Evolutionary conservation across 495 filamentous ascomycete genomes (phyloP), one percentile per base, ranked within the genome.

Genomic region (Penicillium ochrochloron): DNA sequence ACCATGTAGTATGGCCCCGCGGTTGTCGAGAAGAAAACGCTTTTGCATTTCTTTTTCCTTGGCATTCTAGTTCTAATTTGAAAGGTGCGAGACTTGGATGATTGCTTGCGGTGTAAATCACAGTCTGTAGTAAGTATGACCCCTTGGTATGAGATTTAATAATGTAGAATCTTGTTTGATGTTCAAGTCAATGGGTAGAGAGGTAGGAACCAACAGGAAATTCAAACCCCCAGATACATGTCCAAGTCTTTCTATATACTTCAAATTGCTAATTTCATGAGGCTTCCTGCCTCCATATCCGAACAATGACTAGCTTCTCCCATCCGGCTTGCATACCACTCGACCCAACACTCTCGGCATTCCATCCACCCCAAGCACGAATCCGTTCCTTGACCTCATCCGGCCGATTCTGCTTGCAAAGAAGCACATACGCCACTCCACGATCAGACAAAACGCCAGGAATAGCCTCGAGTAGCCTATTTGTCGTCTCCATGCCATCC

Each of bases 401-500:
- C 0, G 93, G 92, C 66, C 80, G 84, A 76, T 97, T 97, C 78
- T 95, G 92, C 65, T 87, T 86, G 75, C 95, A 98, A 0, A 99
- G 86, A 63, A 99, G 71, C 29, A 98, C 73, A 79, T 97, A 98
- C 3, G 93, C 95, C 11, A 94, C 89, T 4, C 95, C 95, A 29
- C 88, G 78, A 5, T 69, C 74, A 11, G 70, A 86, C 71, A 99
- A 69, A 1, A 90, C 75, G 5, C 63, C 73, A 1, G 89, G 88
- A 65, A 99, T 77, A 29, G 82, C 77, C 17, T 83, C 84, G 10
- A 99, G 78, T 63, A 98, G 69, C 41, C 90, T 81, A 57, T 94
- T 85, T 56, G 95, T 99, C 29, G 88, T 89, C 79, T 94, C 92
- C 93, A 99, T 99, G 25, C 95, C 95, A 72, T 97, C 90, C 19